Evolutionary conservation across 139 green algal species (phyloP).

Genomic region (Klebsormidium nitens): DNA sequence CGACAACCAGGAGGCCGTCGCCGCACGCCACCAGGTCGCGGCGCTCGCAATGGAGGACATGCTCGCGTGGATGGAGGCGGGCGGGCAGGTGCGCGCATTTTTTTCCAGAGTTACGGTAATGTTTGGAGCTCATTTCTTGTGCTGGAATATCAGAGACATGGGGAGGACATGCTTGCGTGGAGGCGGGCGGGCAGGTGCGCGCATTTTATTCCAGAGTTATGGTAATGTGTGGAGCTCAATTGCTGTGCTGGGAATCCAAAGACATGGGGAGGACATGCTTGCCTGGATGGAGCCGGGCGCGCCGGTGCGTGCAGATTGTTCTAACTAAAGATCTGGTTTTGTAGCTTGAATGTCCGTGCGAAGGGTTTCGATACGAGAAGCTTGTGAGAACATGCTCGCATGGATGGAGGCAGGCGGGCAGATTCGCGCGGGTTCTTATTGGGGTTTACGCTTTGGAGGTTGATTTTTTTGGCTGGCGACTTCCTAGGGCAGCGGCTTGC

Average conservation of each 20-base stretch:
- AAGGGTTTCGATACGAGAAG: too few relatives aligned
- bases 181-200: constrained; percentile 29
- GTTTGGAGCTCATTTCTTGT: too few relatives aligned
- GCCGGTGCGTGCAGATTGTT: constrained; percentile 15
- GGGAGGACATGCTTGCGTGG: constrained; percentile 77
- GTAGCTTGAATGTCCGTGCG: too few relatives aligned
- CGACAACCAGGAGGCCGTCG: constrained; percentile 50
- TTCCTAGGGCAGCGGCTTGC: too few relatives aligned
- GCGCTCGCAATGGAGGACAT: constrained; percentile 78
- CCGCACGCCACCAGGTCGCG: constrained; percentile 54
- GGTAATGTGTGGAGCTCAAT: too few relatives aligned
- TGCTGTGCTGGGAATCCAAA: too few relatives aligned
- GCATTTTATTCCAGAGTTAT: too few relatives aligned
- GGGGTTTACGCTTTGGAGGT: too few relatives aligned
- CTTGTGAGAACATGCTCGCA: constrained; percentile 77
- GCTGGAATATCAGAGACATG: too few relatives aligned
- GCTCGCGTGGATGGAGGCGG: constrained; percentile 60
- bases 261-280: constrained; percentile 84
- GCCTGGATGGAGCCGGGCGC: constrained; percentile 45
- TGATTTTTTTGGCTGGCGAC: too few relatives aligned
- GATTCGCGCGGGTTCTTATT: constrained; percentile 8
- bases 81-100: constrained; percentile 25
- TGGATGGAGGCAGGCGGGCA: constrained; percentile 55
- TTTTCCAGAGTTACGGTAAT: too few relatives aligned
- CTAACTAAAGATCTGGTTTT: background rate